phyloP scores from a whole-genome alignment of 176 grass and related monocot species.

The Musa schizocarpa region DNA sequence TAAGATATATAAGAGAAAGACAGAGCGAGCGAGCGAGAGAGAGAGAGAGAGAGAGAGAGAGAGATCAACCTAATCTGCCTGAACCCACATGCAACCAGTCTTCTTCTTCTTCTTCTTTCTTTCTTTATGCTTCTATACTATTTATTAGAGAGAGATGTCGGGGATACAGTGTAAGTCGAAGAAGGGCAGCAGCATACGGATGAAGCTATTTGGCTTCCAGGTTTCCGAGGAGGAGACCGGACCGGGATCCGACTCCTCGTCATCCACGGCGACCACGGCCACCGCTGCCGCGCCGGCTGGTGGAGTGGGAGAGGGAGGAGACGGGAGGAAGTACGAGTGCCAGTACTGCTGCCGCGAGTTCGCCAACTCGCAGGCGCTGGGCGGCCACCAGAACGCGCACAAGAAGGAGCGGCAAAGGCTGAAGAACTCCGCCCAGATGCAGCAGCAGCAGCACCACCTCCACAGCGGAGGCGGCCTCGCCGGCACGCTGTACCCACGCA shows the following conservation, averaged over 20 bases:
- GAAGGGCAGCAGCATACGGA: conserved; percentile 51
- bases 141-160: not conserved
- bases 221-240: conserved; percentile 43
- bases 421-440: conserved; percentile 86
- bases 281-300: conserved; percentile 7
- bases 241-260: conserved; percentile 66
- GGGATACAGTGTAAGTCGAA: not conserved
- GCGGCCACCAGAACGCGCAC: conserved; percentile 99
- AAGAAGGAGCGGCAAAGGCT: conserved; percentile 99
- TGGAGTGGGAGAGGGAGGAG: conserved; percentile 10
- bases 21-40: too few relatives aligned
- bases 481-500: conserved; percentile 49
- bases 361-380: conserved; percentile 95
- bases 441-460: conserved; percentile 35
- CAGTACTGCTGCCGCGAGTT: conserved; percentile 99
- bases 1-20: too few relatives aligned
- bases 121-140: not conserved
- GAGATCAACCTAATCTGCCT: not conserved
- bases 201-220: conserved; percentile 93
- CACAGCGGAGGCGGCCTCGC: conserved; percentile 24
- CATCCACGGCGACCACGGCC: conserved; percentile 41
- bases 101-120: conserved; percentile 12
- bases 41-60: too few relatives aligned
- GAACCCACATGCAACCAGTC: not conserved
- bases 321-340: conserved; percentile 81